These are phyloP conservation scores for Neopestalotiopsis rosae DNA, from an alignment of 2,329 filamentous ascomycete species.

Conservation along the genomic window DNA sequence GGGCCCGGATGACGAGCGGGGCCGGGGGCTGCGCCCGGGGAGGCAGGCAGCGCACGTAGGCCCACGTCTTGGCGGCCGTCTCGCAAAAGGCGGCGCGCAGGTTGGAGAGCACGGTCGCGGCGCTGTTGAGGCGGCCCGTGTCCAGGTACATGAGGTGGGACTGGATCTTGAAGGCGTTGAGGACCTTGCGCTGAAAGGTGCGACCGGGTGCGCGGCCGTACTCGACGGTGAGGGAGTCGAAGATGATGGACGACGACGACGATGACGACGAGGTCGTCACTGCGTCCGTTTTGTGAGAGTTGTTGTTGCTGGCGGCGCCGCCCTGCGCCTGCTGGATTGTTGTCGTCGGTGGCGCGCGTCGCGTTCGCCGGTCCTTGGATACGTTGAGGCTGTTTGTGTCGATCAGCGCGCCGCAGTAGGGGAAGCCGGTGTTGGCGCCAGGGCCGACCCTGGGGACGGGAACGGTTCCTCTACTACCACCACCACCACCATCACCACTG, in stretches of 20 bases:
- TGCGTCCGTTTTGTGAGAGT: neutral
- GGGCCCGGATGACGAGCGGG: conserved; percentile 69
- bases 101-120: conserved; percentile 72
- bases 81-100: conserved; percentile 77
- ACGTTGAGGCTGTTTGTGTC: conserved; percentile 78
- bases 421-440: conserved; percentile 59
- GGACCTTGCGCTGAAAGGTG: conserved; percentile 79
- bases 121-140: conserved; percentile 72
- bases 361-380: conserved; percentile 61
- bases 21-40: conserved; percentile 58
- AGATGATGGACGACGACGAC: conserved; percentile 50
- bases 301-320: neutral
- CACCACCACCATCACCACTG: conserved; percentile 33
- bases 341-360: neutral
- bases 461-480: conserved; percentile 17
- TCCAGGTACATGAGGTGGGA: conserved; percentile 86
- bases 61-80: conserved; percentile 77
- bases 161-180: conserved; percentile 82
- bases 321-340: neutral
- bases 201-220: conserved; percentile 73
- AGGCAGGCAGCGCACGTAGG: conserved; percentile 65
- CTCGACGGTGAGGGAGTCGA: conserved; percentile 81
- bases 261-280: neutral
- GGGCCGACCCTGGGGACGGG: conserved; percentile 53
- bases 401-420: conserved; percentile 86